Conservation (phyloP, 2,329 filamentous ascomycete species). For the Dactylellina haptotyla region DNA sequence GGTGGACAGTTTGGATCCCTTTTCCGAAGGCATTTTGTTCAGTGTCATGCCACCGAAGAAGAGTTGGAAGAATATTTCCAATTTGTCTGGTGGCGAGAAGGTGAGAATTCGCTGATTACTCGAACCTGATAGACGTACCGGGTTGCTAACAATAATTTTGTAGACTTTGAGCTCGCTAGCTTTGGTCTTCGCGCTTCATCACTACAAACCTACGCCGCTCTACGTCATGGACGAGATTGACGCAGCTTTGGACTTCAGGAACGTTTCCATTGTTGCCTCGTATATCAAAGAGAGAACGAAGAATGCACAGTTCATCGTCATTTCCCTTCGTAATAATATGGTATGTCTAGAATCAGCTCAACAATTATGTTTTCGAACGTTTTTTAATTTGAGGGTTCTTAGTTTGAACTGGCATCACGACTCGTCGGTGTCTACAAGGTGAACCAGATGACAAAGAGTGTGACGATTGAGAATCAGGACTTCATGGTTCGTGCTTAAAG, state of each 20-base stretch:
- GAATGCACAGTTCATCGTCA: slow-evolving; percentile 99
- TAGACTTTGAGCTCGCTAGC: slow-evolving; percentile 87
- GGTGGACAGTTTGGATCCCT: slow-evolving; percentile 94
- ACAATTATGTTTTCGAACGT: background rate
- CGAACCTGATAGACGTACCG: too few relatives aligned
- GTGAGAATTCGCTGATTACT: too few relatives aligned
- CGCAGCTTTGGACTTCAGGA: slow-evolving; percentile 95
- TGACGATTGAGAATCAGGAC: slow-evolving; percentile 85
- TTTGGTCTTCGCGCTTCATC: slow-evolving; percentile 95
- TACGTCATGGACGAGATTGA: slow-evolving; percentile 99
- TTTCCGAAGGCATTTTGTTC: slow-evolving; percentile 95
- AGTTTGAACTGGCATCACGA: slow-evolving; percentile 92
- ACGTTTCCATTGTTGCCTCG: slow-evolving; percentile 96
- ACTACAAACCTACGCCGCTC: slow-evolving; percentile 95
- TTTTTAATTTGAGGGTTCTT: slow-evolving; percentile 3
- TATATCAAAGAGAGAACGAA: slow-evolving; percentile 99
- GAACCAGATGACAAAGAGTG: slow-evolving; percentile 96
- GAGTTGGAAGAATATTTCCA: slow-evolving; percentile 99
- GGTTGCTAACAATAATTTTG: slow-evolving; percentile 18
- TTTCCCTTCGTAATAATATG: slow-evolving; percentile 98
- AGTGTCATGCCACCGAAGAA: slow-evolving; percentile 99
- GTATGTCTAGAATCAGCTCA: slow-evolving; percentile 57
- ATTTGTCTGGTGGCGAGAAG: slow-evolving; percentile 94
- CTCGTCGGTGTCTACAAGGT: slow-evolving; percentile 99
- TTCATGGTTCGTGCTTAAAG: slow-evolving; percentile 67